Percentiles rank a stretch among this genome's conserved stretches.
Conservation (phyloP, 805 yeast genomes). For the Soucietia sequanensis region DNA sequence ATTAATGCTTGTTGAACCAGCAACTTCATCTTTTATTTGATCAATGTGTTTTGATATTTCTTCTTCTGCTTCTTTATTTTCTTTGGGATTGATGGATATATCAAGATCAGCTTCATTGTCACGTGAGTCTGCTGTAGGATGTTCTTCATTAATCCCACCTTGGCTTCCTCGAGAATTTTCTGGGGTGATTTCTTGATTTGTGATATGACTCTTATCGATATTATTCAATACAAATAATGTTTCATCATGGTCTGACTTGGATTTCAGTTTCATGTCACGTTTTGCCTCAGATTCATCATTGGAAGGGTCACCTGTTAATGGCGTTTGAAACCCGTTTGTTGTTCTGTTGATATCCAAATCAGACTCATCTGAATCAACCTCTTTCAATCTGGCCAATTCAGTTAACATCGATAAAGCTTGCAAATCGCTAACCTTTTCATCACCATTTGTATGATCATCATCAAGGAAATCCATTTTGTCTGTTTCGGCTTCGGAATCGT, state of each 20-base stretch:
- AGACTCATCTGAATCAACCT: conserved; percentile 35
- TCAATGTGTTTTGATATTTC: conserved; percentile 7
- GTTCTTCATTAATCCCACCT: conserved; percentile 19
- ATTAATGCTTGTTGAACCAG: not conserved
- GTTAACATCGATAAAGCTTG: conserved; percentile 41
- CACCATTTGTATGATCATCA: conserved; percentile 23
- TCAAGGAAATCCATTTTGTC: conserved; percentile 70
- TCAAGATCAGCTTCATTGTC: conserved; percentile 8
- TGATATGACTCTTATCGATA: not conserved
- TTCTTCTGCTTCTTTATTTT: conserved; percentile 6
- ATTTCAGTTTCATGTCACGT: conserved; percentile 5
- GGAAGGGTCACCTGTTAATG: conserved; percentile 1
- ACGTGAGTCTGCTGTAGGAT: conserved; percentile 14
- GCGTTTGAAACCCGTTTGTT: conserved; percentile 6
- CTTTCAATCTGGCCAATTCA: conserved; percentile 39
- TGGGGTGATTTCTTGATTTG: conserved; percentile 1
- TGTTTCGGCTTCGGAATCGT: conserved; percentile 86
- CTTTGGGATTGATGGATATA: conserved; percentile 4
- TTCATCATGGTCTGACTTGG: too few species aligned
- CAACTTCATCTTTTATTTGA: conserved; percentile 4
- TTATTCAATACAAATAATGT: too few species aligned
- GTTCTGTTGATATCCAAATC: conserved; percentile 15
- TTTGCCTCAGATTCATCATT: conserved; percentile 4
- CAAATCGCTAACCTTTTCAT: conserved; percentile 30
- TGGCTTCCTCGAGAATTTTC: conserved; percentile 4